These are phyloP conservation scores for Fusarium mangiferae DNA, from an alignment of 2,329 filamentous ascomycete species.

Conservation along the genomic window DNA sequence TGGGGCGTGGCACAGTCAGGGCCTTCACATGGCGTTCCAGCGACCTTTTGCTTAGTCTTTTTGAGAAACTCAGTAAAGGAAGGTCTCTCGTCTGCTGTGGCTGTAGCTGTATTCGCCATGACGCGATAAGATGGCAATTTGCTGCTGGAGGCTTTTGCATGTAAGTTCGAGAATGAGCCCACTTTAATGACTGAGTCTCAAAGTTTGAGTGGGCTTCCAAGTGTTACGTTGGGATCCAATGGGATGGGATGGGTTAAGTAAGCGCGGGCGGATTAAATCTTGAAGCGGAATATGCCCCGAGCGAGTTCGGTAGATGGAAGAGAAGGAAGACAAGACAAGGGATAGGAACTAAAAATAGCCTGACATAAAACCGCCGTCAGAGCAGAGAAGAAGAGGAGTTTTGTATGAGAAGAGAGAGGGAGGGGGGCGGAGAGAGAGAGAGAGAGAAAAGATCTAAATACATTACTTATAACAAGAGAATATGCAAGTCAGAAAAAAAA, in stretches of 20 bases:
- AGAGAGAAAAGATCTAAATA: not conserved
- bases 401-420: not conserved
- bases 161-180: slow-evolving; percentile 18
- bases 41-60: slow-evolving; percentile 51
- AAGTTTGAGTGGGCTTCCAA: slow-evolving; percentile 16
- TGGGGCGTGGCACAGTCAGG: slow-evolving; percentile 13
- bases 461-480: not conserved
- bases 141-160: slow-evolving; percentile 1
- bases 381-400: not conserved
- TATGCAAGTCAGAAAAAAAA: not conserved
- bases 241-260: slow-evolving; percentile 22
- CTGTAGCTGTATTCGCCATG: slow-evolving; percentile 15
- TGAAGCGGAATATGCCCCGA: slow-evolving; percentile 7
- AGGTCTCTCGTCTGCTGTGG: slow-evolving; percentile 44
- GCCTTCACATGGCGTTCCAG: slow-evolving; percentile 16
- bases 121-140: not conserved
- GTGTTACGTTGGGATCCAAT: not conserved
- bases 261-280: slow-evolving; percentile 7
- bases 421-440: not conserved
- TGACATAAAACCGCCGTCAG: not conserved
- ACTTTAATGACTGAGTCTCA: slow-evolving; percentile 22
- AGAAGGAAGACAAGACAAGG: not conserved
- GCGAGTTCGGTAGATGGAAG: not conserved
- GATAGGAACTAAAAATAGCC: slow-evolving; percentile 13
- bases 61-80: slow-evolving; percentile 62